These are phyloP conservation scores for Gossypium thurberi DNA, from an alignment of 345 rosid species.

Conservation along the genomic window DNA sequence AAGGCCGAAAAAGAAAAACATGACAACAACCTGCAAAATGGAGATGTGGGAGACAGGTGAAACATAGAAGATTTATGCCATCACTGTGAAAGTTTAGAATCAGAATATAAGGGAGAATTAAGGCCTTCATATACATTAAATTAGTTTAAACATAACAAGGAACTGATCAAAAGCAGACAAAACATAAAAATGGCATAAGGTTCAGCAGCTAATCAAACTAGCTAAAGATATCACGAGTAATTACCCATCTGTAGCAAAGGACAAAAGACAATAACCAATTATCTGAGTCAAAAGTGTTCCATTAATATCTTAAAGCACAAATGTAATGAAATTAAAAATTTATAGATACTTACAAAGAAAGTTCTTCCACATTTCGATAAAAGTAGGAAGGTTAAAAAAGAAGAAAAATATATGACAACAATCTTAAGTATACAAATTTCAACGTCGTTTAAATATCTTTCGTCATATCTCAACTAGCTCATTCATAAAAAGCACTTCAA, in stretches of 20 bases:
- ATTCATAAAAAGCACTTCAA: not conserved
- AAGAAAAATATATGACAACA: not conserved
- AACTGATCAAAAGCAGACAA: not conserved
- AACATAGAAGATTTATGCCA: not conserved
- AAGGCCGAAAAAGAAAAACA: not conserved
- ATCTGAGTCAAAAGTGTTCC: not conserved
- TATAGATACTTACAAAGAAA: not conserved
- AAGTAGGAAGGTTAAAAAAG: not conserved
- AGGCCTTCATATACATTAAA: not conserved
- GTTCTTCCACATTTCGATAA: not conserved
- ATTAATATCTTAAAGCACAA: not conserved
- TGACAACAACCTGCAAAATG: not conserved
- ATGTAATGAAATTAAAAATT: not conserved
- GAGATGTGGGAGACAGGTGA: not conserved
- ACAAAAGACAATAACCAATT: not conserved
- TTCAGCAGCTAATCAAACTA: not conserved
- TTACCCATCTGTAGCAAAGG: not conserved
- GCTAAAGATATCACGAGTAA: not conserved
- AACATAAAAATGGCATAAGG: not conserved
- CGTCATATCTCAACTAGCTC: not conserved
- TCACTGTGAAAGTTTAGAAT: not conserved
- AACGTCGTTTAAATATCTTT: not conserved
- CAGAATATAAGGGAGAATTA: slow-evolving; percentile 4
- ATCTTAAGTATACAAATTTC: not conserved
- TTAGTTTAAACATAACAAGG: not conserved